A percentile compares a stretch with the other conserved stretches of the same genome.
Evolutionary conservation across 805 yeast genomes (phyloP).

Genomic region (Saccharomycopsis javanensis): DNA sequence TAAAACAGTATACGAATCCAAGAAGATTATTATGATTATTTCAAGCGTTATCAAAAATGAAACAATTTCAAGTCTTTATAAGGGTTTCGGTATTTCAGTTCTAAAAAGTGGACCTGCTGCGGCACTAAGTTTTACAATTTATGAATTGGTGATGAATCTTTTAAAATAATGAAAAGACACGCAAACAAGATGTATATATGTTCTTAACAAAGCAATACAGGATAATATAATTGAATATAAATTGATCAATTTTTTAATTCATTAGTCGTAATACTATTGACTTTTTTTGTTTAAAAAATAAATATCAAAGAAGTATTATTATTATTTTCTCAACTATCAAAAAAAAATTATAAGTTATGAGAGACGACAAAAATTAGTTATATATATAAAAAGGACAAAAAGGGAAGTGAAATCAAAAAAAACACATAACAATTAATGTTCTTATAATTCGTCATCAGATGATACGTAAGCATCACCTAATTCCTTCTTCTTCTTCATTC

Average conservation of each 20-base stretch:
- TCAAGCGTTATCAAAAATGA: conserved; percentile 8
- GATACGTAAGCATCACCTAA: conserved; percentile 99
- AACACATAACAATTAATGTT: not conserved
- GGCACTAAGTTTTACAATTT: conserved; percentile 17
- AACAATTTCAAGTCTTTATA: conserved; percentile 14
- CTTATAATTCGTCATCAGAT: conserved; percentile 81
- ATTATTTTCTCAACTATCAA: conserved; percentile 1
- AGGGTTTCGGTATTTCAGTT: conserved; percentile 16
- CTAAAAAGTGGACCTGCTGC: conserved; percentile 19
- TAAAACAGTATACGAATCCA: conserved; percentile 5
- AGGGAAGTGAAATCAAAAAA: not conserved
- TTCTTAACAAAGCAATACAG: too few relatives aligned
- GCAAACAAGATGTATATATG: too few relatives aligned
- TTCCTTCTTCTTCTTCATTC: conserved; percentile 99
- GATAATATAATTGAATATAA: too few relatives aligned
- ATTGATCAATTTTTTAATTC: too few relatives aligned
- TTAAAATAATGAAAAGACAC: not conserved
- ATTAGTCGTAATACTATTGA: too few relatives aligned
- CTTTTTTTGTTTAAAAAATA: not conserved
- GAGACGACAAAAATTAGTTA: not conserved
- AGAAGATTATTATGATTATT: conserved; percentile 7
- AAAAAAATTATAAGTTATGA: not conserved
- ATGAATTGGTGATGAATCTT: conserved; percentile 16
- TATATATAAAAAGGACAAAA: not conserved
- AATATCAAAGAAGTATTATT: not conserved